These are phyloP conservation scores for Lathyrus aphaca DNA, from an alignment of 306 rosid species.

Conservation along the genomic window DNA sequence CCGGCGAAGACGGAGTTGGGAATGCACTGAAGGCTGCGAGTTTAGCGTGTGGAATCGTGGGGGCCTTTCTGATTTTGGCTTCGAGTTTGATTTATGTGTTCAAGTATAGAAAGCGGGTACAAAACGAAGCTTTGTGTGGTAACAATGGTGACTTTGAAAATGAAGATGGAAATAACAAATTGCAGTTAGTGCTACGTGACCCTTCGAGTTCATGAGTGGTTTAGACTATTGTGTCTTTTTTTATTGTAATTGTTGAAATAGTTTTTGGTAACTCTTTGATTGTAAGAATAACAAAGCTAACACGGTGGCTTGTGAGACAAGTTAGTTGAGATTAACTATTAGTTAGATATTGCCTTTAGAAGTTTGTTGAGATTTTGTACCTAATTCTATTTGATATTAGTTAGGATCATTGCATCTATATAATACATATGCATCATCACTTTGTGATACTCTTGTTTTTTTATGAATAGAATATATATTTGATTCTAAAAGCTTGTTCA, in stretches of 20 bases:
- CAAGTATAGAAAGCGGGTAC: constrained; percentile 49
- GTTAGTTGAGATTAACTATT: no score
- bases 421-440: no score
- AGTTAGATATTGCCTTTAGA: no score
- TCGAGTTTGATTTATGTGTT: constrained; percentile 57
- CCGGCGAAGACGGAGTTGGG: constrained; percentile 30
- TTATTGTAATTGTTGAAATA: neutral
- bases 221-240: neutral
- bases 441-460: no score
- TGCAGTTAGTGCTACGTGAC: constrained; percentile 49
- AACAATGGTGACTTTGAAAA: neutral
- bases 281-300: no score
- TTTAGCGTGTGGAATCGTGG: constrained; percentile 71
- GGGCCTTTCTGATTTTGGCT: constrained; percentile 65
- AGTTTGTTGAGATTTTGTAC: no score
- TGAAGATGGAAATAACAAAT: constrained; percentile 34
- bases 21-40: constrained; percentile 63
- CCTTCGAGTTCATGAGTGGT: constrained; percentile 30
- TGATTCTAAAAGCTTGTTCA: no score
- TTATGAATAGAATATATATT: no score
- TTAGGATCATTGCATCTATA: no score
- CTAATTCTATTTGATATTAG: no score
- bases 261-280: neutral
- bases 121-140: constrained; percentile 16
- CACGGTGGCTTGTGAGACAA: no score